Conservation (phyloP, 768 basidiomycete species). For the Tulasnella sp. region DNA sequence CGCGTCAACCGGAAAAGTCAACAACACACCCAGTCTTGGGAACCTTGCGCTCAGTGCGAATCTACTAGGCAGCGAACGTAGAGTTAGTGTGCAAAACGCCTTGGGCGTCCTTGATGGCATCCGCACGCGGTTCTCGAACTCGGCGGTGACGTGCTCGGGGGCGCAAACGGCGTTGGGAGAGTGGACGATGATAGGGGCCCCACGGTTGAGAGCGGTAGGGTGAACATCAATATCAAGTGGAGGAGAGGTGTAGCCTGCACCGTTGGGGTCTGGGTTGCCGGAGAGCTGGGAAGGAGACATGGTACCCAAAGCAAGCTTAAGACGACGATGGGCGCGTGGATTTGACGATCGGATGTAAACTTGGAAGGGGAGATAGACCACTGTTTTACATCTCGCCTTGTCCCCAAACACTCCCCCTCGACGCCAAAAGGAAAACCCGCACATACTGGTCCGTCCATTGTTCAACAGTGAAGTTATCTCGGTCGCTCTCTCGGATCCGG, state of each 20-base stretch:
- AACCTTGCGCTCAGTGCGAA: conserved; percentile 81
- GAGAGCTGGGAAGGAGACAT: conserved; percentile 25
- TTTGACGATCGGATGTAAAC: conserved; percentile 16
- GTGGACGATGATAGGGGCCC: conserved; percentile 67
- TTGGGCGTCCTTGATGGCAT: conserved; percentile 50
- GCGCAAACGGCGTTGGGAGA: conserved; percentile 75
- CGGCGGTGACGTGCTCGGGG: conserved; percentile 74
- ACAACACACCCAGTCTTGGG: conserved; percentile 83
- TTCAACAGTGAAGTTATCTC: background rate
- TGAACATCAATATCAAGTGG: conserved; percentile 53
- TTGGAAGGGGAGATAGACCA: background rate
- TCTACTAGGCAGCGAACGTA: conserved; percentile 73
- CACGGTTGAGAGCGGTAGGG: conserved; percentile 76
- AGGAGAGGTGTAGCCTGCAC: conserved; percentile 70
- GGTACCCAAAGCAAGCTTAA: conserved; percentile 24
- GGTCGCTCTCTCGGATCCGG: background rate
- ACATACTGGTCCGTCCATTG: background rate
- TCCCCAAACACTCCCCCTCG: background rate
- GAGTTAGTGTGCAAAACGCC: conserved; percentile 76
- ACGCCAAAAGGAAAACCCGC: background rate
- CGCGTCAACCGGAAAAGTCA: conserved; percentile 5
- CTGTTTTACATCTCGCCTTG: conserved; percentile 6
- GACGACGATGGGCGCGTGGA: conserved; percentile 6
- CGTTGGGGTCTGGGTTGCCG: conserved; percentile 33
- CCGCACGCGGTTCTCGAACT: conserved; percentile 71